These are phyloP conservation scores for Entoloma clypeatum DNA, from an alignment of 1,284 basidiomycete species.

Conservation along the genomic window DNA sequence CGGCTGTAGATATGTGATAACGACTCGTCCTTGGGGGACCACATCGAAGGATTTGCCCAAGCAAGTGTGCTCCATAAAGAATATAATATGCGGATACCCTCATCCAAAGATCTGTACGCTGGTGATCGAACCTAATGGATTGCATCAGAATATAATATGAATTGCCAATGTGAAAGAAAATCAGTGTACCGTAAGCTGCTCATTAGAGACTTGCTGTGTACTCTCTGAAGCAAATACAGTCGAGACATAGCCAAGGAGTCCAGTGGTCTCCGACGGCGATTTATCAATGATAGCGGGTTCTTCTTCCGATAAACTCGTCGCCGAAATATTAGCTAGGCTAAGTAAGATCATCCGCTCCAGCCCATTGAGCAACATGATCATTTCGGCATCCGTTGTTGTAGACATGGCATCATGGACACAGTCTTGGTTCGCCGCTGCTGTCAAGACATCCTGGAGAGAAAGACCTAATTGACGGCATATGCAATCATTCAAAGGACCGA, in stretches of 20 bases:
- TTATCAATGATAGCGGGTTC: conserved; percentile 54
- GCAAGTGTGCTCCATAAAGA: conserved; percentile 63
- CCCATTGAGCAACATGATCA: conserved; percentile 79
- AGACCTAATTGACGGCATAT: conserved; percentile 72
- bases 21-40: conserved; percentile 61
- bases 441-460: conserved; percentile 54
- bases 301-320: conserved; percentile 52
- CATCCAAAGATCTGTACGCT: conserved; percentile 68
- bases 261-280: conserved; percentile 47
- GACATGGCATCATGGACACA: conserved; percentile 40
- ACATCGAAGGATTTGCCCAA: conserved; percentile 42
- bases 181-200: conserved; percentile 52
- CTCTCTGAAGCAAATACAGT: conserved; percentile 73
- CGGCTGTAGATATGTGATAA: conserved; percentile 62
- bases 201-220: conserved; percentile 41
- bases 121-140: conserved; percentile 55
- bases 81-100: conserved; percentile 68
- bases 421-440: conserved; percentile 35
- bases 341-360: conserved; percentile 77
- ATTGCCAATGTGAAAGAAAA: neutral
- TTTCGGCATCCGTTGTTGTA: conserved; percentile 75
- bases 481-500: conserved; percentile 81
- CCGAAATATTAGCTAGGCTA: conserved; percentile 53
- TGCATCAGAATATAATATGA: conserved; percentile 3
- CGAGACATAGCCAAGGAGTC: conserved; percentile 78